phyloP scores from a whole-genome alignment of 805 yeast species.

The Saccharomycopsis javanensis region DNA sequence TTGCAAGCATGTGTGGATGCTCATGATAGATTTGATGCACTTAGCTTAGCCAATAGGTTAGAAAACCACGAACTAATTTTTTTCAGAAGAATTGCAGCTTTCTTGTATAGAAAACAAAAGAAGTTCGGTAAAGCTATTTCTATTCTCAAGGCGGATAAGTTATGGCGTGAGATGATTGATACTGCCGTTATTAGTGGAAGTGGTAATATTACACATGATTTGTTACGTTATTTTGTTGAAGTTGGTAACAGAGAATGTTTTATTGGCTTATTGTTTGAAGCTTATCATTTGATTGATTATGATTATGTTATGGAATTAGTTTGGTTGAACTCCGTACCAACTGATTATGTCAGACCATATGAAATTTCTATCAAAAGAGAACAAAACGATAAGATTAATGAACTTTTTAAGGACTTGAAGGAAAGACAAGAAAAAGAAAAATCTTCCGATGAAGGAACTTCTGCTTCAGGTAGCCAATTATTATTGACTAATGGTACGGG shows the following conservation, averaged over 20 bases:
- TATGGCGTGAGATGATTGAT: slow-evolving; percentile 90
- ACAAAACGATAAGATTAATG: slow-evolving; percentile 56
- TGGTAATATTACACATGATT: slow-evolving; percentile 76
- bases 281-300: slow-evolving; percentile 68
- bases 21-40: slow-evolving; percentile 83
- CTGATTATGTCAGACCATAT: slow-evolving; percentile 85
- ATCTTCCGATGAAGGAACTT: slow-evolving; percentile 35
- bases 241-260: slow-evolving; percentile 95
- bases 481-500: slow-evolving; percentile 83
- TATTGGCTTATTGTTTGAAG: slow-evolving; percentile 77
- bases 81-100: slow-evolving; percentile 94
- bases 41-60: slow-evolving; percentile 84
- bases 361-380: slow-evolving; percentile 77
- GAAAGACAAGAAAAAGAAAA: slow-evolving; percentile 54
- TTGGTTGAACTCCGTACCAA: slow-evolving; percentile 73
- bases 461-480: slow-evolving; percentile 46
- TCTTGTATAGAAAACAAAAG: slow-evolving; percentile 86
- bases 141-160: slow-evolving; percentile 79
- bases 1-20: slow-evolving; percentile 79
- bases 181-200: slow-evolving; percentile 81
- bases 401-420: slow-evolving; percentile 59
- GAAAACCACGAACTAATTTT: slow-evolving; percentile 86
- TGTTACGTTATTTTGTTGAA: slow-evolving; percentile 85
- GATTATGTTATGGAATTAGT: slow-evolving; percentile 84
- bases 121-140: slow-evolving; percentile 86